Evolutionary conservation across 768 basidiomycete species (phyloP).

Genomic region (Mycena albidolilacea): DNA sequence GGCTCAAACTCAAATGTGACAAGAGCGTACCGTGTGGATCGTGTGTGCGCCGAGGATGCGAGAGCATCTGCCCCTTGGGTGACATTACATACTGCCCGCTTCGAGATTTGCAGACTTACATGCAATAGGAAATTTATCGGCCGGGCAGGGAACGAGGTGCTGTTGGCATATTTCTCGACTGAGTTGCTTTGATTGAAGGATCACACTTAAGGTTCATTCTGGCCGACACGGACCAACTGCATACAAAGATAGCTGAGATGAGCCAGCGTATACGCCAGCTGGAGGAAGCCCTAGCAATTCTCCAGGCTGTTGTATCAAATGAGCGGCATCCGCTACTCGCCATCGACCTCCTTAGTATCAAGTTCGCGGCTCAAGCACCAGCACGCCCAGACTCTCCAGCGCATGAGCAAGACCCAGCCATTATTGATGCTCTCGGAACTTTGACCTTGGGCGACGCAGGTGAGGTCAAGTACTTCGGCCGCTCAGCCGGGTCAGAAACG

Average conservation of each 20-base stretch:
- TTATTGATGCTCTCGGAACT: conserved; percentile 73
- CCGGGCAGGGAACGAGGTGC: conserved; percentile 66
- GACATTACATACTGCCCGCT: conserved; percentile 29
- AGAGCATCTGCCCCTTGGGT: conserved; percentile 77
- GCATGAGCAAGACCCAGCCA: conserved; percentile 53
- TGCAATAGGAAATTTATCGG: conserved; percentile 60
- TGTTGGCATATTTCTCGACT: conserved; percentile 23
- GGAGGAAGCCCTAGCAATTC: conserved; percentile 76
- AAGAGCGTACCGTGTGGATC: conserved; percentile 68
- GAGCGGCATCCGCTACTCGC: conserved; percentile 73
- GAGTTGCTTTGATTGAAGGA: conserved; percentile 9
- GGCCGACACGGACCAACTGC: conserved; percentile 76
- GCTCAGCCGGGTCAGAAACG: conserved; percentile 76
- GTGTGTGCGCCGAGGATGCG: conserved; percentile 70
- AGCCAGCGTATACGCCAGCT: conserved; percentile 77
- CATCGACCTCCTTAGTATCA: conserved; percentile 68
- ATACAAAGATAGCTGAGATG: conserved; percentile 77
- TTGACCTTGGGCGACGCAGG: conserved; percentile 74
- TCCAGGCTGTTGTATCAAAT: conserved; percentile 70
- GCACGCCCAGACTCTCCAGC: conserved; percentile 42
- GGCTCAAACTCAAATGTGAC: conserved; percentile 67
- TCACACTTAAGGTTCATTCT: conserved; percentile 66
- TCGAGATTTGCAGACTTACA: background rate
- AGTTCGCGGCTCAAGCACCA: conserved; percentile 69
- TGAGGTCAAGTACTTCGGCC: conserved; percentile 74